Base-by-base conservation (phyloP, 1,284 basidiomycete genomes). In the Rhodotorula sp. region DNA sequence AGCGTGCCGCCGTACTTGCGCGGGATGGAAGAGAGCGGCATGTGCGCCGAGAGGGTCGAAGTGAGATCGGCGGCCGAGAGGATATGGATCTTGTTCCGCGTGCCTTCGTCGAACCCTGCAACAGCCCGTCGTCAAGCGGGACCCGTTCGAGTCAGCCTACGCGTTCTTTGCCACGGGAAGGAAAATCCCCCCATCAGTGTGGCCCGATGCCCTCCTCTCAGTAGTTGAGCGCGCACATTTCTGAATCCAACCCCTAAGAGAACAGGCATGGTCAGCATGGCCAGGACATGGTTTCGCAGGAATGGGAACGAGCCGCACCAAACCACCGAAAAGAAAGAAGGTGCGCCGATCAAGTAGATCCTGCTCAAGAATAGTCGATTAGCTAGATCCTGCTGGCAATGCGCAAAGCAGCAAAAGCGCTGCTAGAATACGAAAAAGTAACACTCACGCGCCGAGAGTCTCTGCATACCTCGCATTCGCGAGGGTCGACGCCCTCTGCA, bases 391-490 rank as follows among this genome's bases (percentile, higher is more conserved):
- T 63, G 61, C 58, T 24, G 7, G 22, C 24, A 30, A 54, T n/a
- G 24, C 14, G 14, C n/a, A 46, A 22, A 33, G 14, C n/a, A 29
- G 26, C 10, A 70, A 62, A 37, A 37, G 6, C 33, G 33, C 33
- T 37, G 33, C 33, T 37, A 37, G 33, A 37, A 37, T 6, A 37
- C 33, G 33, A 37, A 6, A 37, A 37, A 37, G 33, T 7, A 37
- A 37, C 68, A 67, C 55, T 37, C 17, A 60, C 42, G 62, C 42
- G n/a, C 77, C 78, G 42, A 79, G 74, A 1, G 79, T 80, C 79
- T 91, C 90, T 3, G 90, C 89, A 77, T 91, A 91, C 75, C 91
- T 88, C 0, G 90, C 90, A 77, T 90, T 91, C 75, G 91, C 88
- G 60, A 91, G 83, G 22, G 82, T 84, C 26, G 87, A 87, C 0